Evolutionary conservation across 495 filamentous ascomycete species (phyloP).

Genomic region (Daldinia grandis): DNA sequence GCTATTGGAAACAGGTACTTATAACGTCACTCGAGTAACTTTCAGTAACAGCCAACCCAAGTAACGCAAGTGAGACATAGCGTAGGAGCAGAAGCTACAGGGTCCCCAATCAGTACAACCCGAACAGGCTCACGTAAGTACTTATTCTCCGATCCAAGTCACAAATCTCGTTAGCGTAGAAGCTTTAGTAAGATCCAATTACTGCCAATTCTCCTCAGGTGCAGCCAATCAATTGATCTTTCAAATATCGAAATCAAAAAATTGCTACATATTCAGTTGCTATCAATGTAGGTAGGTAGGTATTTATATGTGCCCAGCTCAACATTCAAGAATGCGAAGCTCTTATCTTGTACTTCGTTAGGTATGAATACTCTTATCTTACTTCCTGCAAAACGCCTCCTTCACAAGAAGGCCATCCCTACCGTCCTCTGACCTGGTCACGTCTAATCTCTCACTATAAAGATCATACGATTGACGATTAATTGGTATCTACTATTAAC

Average conservation of each 20-base stretch:
- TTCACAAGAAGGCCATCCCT: background rate
- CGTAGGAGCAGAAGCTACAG: background rate
- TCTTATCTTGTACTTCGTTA: background rate
- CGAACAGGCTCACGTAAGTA: constrained; percentile 6
- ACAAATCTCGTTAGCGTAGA: constrained; percentile 7
- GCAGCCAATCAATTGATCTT: constrained; percentile 34
- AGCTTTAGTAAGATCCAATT: constrained; percentile 23
- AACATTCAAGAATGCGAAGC: constrained; percentile 1
- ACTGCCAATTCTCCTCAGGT: constrained; percentile 22
- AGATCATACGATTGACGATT: constrained; percentile 19
- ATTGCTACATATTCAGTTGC: constrained; percentile 1
- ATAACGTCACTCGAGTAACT: constrained; percentile 32
- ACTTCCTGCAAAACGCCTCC: background rate
- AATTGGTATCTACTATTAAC: background rate
- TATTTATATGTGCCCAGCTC: background rate
- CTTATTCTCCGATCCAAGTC: constrained; percentile 21
- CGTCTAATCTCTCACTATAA: constrained; percentile 3
- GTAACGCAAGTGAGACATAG: constrained; percentile 8
- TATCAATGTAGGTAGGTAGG: background rate
- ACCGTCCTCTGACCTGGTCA: background rate
- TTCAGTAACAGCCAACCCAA: background rate
- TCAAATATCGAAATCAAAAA: constrained; percentile 3
- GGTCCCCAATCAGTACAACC: constrained; percentile 2
- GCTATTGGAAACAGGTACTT: constrained; percentile 9
- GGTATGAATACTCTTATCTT: background rate